phyloP scores from a whole-genome alignment of 2,329 filamentous ascomycete species.

The Venturia aucupariae region DNA sequence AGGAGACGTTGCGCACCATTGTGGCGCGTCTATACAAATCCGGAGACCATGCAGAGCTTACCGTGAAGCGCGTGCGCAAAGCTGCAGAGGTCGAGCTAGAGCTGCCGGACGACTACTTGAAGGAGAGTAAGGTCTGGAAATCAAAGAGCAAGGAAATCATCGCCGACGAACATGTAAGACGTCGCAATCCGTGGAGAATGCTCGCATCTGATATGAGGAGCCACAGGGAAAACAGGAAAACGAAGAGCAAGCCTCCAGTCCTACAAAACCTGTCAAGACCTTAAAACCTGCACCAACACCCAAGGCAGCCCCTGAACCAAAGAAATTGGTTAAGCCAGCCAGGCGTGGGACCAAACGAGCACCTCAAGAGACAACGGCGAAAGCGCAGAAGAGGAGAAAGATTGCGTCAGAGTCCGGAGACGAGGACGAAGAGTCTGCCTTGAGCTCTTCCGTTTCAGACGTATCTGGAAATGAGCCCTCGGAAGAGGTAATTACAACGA shows the following conservation, averaged over 20 bases:
- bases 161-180: constrained; percentile 38
- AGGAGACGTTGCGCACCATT: not conserved
- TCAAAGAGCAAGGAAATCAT: constrained; percentile 44
- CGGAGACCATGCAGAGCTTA: constrained; percentile 39
- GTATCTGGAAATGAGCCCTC: not conserved
- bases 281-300: constrained; percentile 21
- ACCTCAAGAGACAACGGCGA: constrained; percentile 15
- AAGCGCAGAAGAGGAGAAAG: constrained; percentile 14
- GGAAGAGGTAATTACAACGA: not conserved
- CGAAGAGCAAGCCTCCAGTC: constrained; percentile 1
- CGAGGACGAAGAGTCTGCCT: constrained; percentile 13
- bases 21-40: constrained; percentile 25
- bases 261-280: constrained; percentile 18
- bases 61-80: constrained; percentile 47
- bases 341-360: constrained; percentile 21
- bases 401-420: constrained; percentile 12
- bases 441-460: not conserved
- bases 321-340: constrained; percentile 9
- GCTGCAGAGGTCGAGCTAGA: constrained; percentile 43
- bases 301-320: not conserved
- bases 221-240: not conserved
- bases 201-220: constrained; percentile 19
- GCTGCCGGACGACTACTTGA: constrained; percentile 47
- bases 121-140: constrained; percentile 45
- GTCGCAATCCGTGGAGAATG: constrained; percentile 23